Conservation (phyloP, 208 protist genomes). For the Wallacemonas sp. region DNA sequence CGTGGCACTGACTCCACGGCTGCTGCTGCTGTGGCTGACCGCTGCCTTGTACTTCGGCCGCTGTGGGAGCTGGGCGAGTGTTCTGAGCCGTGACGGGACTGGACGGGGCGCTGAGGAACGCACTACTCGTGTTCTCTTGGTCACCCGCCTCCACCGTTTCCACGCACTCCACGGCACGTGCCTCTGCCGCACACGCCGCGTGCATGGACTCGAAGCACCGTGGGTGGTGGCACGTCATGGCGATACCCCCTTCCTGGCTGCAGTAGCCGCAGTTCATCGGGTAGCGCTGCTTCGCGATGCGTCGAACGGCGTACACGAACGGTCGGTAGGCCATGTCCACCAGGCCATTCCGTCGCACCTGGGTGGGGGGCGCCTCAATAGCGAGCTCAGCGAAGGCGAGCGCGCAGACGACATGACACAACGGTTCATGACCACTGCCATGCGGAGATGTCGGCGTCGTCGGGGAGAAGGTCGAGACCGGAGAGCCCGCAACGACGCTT, state of each 20-base stretch:
- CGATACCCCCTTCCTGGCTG: conserved; percentile 35
- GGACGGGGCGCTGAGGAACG: background rate
- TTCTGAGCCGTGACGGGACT: background rate
- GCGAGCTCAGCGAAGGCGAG: conserved; percentile 56
- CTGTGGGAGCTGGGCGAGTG: background rate
- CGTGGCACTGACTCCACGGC: conserved; percentile 51
- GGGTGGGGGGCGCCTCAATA: conserved; percentile 28
- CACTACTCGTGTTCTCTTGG: background rate
- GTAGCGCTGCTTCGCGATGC: conserved; percentile 34
- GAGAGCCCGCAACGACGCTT: background rate
- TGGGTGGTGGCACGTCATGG: conserved; percentile 51
- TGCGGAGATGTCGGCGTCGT: conserved; percentile 8
- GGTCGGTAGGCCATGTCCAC: conserved; percentile 40
- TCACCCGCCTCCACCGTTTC: conserved; percentile 4
- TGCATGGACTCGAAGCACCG: conserved; percentile 76
- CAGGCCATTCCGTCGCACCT: conserved; percentile 25
- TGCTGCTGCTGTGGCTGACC: background rate
- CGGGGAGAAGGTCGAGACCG: background rate
- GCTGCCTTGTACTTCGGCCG: background rate
- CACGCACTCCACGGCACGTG: conserved; percentile 58
- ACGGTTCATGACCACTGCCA: conserved; percentile 6
- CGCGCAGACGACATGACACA: conserved; percentile 68
- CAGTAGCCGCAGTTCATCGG: conserved; percentile 60
- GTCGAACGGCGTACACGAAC: conserved; percentile 31
- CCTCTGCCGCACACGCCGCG: conserved; percentile 61